Evolutionary conservation across 2,329 filamentous ascomycete species (phyloP).

Genomic region (Neofusicoccum laricinum): DNA sequence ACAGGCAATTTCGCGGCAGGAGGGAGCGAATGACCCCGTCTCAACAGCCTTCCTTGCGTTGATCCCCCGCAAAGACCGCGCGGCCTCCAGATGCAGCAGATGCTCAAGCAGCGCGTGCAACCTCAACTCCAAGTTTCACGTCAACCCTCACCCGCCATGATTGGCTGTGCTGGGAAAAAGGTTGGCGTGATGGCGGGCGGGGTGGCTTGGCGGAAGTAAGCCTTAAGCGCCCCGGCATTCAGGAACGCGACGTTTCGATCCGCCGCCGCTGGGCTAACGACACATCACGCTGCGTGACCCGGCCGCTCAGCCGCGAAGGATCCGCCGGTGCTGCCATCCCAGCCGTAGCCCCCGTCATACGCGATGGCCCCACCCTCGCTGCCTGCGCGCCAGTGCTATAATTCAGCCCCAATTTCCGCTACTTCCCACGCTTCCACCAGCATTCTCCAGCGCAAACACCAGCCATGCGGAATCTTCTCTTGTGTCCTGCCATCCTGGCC

Average conservation of each 20-base stretch:
- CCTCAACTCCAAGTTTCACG: neutral
- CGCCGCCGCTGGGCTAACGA: neutral
- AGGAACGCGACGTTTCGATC: neutral
- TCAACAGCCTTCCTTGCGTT: neutral
- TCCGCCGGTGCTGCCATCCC: neutral
- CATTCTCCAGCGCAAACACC: neutral
- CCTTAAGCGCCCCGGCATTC: neutral
- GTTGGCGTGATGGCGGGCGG: neutral
- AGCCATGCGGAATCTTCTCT: neutral
- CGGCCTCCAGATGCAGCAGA: neutral
- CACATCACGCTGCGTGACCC: neutral
- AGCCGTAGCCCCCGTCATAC: neutral
- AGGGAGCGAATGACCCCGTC: neutral
- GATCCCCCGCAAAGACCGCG: neutral
- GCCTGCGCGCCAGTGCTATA: neutral
- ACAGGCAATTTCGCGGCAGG: neutral
- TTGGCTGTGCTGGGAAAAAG: neutral
- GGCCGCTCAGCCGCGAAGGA: neutral
- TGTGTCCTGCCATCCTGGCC: neutral
- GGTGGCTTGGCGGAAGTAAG: neutral
- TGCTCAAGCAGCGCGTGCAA: neutral
- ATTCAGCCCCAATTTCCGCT: neutral
- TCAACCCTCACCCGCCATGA: neutral
- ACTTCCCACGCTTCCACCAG: neutral
- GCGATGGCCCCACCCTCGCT: neutral